These are phyloP conservation scores for Singerocomus rubriflavus DNA, from an alignment of 1,284 basidiomycete genomes.

Conservation along the genomic window DNA sequence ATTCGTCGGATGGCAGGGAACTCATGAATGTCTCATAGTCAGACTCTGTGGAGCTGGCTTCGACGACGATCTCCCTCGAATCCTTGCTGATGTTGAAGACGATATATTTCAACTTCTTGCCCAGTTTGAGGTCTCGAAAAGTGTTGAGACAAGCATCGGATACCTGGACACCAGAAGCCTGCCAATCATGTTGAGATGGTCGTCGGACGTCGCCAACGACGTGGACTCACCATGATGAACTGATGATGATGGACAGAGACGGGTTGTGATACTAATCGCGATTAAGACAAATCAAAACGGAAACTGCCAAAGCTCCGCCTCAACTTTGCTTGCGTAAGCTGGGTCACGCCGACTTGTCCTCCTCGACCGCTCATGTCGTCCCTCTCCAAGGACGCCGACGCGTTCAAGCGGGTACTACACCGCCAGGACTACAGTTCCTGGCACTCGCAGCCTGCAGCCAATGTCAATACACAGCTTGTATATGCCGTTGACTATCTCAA, in stretches of 20 bases:
- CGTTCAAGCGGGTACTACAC: constrained; percentile 61
- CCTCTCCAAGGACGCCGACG: constrained; percentile 60
- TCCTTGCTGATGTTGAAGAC: constrained; percentile 71
- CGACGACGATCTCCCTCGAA: constrained; percentile 74
- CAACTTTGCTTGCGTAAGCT: constrained; percentile 28
- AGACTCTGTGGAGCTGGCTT: constrained; percentile 47
- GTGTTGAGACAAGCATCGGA: constrained; percentile 55
- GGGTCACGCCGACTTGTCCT: no score
- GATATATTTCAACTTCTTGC: constrained; percentile 86
- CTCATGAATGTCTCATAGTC: constrained; percentile 78
- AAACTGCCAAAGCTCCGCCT: constrained; percentile 28
- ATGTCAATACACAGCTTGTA: constrained; percentile 84
- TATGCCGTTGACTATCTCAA: constrained; percentile 84
- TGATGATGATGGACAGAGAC: constrained; percentile 22
- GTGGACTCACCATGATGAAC: constrained; percentile 22
- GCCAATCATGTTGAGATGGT: background rate
- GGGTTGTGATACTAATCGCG: constrained; percentile 30
- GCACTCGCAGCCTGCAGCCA: constrained; percentile 81
- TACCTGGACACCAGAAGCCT: constrained; percentile 80
- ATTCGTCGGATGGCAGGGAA: constrained; percentile 75
- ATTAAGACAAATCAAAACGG: constrained; percentile 19
- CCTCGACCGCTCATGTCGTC: constrained; percentile 48
- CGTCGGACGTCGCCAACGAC: background rate
- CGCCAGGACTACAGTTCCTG: constrained; percentile 68
- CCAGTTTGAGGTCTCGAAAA: constrained; percentile 80